Base-by-base conservation (phyloP, 768 basidiomycete species). In the Phallus indusiatus region DNA sequence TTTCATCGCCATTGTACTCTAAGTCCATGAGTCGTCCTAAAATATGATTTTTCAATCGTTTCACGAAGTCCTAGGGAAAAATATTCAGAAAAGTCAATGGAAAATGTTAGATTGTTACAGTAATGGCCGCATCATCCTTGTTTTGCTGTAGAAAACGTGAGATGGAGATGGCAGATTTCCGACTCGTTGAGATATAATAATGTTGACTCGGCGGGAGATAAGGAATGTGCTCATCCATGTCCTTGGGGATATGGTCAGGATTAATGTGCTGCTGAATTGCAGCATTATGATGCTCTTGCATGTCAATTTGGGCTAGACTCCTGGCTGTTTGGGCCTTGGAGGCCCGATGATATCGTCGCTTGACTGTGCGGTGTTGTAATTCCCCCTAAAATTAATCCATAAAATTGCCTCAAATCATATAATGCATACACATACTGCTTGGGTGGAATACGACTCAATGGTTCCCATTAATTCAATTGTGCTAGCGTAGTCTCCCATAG, bases 361-460 rank as follows among this genome's bases (percentile, higher is more conserved):
- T 80, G 10, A 75, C 65, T 0, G 53, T 61, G 0, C 66, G 60
- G 53, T 80, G 76, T 59, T 76, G 68, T 0, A 69, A 66, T 59
- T 78, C 75, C 2, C n/a, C 73, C 70, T 76, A 77, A 56, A 18
- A 46, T 55, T 35, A 55, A 16, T 42, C 6, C 24, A 35, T 10
- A 50, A 20, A 50, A 28, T 28, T 50, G 24, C n/a, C 8, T 8
- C 49, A 50, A 20, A 50, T 7, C n/a, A 52, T n/a, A n/a, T n/a
- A n/a, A n/a, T n/a, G n/a, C n/a, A n/a, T n/a, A 48, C 1, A 65
- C 68, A 1, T 58, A 75, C 75, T 1, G 63, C 61, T 33, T 72
- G 68, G 0, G 73, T 74, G 2, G 66, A 64, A 54, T 71, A 75
- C 0, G 68, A 69, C 34, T 77, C 74, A 0, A 70, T 72, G 1